Base-by-base conservation (phyloP, 2,329 filamentous ascomycete species). In the Aspergillus sp. region DNA sequence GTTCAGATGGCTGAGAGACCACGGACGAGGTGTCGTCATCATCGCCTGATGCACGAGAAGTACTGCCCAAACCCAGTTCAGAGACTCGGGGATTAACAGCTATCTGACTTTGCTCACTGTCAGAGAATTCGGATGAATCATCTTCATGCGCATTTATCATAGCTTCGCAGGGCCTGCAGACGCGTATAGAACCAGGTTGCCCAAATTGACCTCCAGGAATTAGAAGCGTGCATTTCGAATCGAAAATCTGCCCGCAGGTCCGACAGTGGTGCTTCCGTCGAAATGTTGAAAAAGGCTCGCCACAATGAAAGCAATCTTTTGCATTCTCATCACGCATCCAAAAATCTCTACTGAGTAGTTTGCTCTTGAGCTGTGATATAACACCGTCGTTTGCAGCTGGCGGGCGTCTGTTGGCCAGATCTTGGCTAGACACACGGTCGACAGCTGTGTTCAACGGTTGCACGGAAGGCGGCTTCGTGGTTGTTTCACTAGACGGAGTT, bases 261-360 rank as follows among this genome's bases (percentile, higher is more conserved):
- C 93, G 79, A 57, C 91, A 98, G 59, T 98, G 91, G 57, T 98
- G 91, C 54, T 98, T 98, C 43, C 91, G 78, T 37, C 91, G 76
- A 54, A 96, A 96, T 1, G 89, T 91, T 0, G 86, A 86, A 52
- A 98, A 98, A 2, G 83, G 74, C 37, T 85, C 82, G 27, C 85
- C 85, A 50, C 91, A 98, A 27, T 85, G 75, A 55, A 95, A 98
- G 52, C 91, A 98, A 49, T 95, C 89, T 55, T 93, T 96, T 38
- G 89, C 93, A 41, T 93, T 95, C 52, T 96, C 91, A 54, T 98
- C 91, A 38, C 86, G 84, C 91, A 98, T 98, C 91, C 89, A 96
- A 48, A 94, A 96, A 47, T 96, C 88, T 51, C 88, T 91, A 55
- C 84, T 93, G 28, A 96, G 65, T 5, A 98, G 80, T 51, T 89